Conservation (phyloP, 108 stramenopile species). For the Cyclotella choctawhatcheeana region DNA sequence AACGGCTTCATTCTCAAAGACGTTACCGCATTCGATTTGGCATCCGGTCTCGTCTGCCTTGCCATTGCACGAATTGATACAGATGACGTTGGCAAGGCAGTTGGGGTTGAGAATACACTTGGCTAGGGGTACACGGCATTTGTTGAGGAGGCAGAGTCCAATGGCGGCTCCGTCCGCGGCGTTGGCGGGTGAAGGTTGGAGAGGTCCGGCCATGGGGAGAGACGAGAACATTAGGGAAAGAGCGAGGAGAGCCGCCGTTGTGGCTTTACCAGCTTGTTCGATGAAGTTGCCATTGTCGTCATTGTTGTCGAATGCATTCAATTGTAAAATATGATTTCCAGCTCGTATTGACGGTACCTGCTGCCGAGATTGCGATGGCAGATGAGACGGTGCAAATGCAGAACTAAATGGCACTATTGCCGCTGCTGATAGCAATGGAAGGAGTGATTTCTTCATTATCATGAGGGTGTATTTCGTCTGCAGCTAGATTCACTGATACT, state of each 20-base stretch:
- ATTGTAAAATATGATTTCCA: not conserved
- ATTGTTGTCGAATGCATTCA: constrained; percentile 23
- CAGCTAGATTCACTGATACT: not conserved
- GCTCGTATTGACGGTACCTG: too few species aligned
- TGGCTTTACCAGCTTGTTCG: constrained; percentile 38
- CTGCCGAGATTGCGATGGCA: not conserved
- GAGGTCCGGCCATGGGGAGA: constrained; percentile 31
- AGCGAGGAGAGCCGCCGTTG: constrained; percentile 57
- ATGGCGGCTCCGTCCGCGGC: constrained; percentile 78
- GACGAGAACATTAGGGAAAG: constrained; percentile 48
- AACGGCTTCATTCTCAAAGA: constrained; percentile 94
- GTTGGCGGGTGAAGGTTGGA: constrained; percentile 48
- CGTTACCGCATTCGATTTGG: constrained; percentile 95
- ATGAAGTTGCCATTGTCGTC: constrained; percentile 14
- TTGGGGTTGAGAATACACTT: constrained; percentile 92
- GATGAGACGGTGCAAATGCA: not conserved
- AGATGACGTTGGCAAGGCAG: constrained; percentile 94
- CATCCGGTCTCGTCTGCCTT: constrained; percentile 88
- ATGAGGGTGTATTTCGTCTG: not conserved
- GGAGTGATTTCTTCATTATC: constrained; percentile 2
- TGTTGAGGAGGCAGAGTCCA: constrained; percentile 74
- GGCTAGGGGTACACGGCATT: constrained; percentile 78
- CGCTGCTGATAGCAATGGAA: not conserved
- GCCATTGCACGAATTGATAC: constrained; percentile 93
- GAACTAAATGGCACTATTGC: not conserved